Percentiles rank a stretch among this genome's conserved stretches.
phyloP scores from a whole-genome alignment of 75 land plant species.

The Picea sitchensis region DNA sequence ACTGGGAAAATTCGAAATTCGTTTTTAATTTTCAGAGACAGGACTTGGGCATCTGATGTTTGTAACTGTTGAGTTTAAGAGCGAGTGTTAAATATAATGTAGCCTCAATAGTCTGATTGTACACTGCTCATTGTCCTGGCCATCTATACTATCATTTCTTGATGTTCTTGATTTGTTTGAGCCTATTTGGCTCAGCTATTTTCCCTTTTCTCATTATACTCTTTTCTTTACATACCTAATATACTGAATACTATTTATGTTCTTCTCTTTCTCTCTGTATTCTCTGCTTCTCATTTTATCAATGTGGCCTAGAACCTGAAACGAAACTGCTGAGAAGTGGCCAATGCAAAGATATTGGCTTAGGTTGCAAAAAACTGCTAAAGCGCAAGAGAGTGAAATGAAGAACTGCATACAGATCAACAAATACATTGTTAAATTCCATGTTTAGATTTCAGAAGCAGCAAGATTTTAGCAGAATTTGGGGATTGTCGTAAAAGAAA shows the following conservation, averaged over 20 bases:
- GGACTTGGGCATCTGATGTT: too few relatives aligned
- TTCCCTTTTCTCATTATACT: too few relatives aligned
- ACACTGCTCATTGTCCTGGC: too few relatives aligned
- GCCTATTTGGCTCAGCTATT: conserved; percentile 51
- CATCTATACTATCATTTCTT: too few relatives aligned
- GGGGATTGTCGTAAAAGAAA: background rate
- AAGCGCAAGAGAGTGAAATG: conserved; percentile 55
- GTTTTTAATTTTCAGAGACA: conserved; percentile 34
- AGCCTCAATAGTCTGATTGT: too few relatives aligned
- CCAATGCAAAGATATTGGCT: conserved; percentile 84
- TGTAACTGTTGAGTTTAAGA: too few relatives aligned
- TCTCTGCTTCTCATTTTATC: too few relatives aligned
- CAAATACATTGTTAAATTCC: background rate
- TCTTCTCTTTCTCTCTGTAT: too few relatives aligned
- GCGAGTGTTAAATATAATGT: too few relatives aligned
- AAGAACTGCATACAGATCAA: conserved; percentile 40
- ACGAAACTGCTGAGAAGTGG: conserved; percentile 77
- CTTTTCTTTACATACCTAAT: too few relatives aligned
- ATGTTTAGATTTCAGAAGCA: background rate
- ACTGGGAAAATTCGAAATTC: too few relatives aligned
- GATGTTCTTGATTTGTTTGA: conserved; percentile 41
- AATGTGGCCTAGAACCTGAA: conserved; percentile 72
- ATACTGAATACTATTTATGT: too few relatives aligned
- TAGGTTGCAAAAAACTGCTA: conserved; percentile 71
- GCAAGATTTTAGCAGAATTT: background rate